phyloP scores from a whole-genome alignment of 1,284 basidiomycete species.

The Schizopora paradoxa region DNA sequence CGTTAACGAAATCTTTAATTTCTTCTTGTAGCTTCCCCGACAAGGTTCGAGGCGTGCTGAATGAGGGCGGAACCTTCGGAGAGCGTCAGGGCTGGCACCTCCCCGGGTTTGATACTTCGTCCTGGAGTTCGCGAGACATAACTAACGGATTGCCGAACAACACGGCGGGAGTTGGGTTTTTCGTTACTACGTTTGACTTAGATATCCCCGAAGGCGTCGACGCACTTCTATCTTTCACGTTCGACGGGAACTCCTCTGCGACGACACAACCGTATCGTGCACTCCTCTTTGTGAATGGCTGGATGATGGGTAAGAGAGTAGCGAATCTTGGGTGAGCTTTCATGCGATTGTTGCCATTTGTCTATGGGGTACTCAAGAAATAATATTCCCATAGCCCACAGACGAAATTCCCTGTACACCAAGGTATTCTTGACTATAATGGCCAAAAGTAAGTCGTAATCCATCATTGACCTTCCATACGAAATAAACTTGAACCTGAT shows the following conservation, averaged over 20 bases:
- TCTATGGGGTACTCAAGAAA: background rate
- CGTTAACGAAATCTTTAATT: too few relatives aligned
- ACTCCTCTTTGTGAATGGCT: constrained; percentile 72
- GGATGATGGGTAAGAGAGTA: constrained; percentile 77
- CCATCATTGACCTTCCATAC: too few relatives aligned
- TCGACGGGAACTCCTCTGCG: constrained; percentile 40
- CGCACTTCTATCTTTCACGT: constrained; percentile 61
- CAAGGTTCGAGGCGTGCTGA: constrained; percentile 60
- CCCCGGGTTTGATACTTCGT: constrained; percentile 60
- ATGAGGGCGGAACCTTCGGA: constrained; percentile 75
- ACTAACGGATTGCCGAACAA: constrained; percentile 49
- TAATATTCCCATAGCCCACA: constrained; percentile 47
- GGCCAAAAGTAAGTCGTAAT: constrained; percentile 64
- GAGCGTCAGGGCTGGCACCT: constrained; percentile 81
- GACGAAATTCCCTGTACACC: constrained; percentile 68
- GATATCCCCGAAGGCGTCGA: constrained; percentile 53
- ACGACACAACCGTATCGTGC: constrained; percentile 60
- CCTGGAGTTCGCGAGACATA: constrained; percentile 51
- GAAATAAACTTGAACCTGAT: constrained; percentile 2
- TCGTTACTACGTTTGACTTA: constrained; percentile 67
- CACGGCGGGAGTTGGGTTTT: constrained; percentile 69
- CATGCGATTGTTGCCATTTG: constrained; percentile 6
- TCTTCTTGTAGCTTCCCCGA: constrained; percentile 52
- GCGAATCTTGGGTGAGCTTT: constrained; percentile 57
- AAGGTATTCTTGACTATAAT: constrained; percentile 66